Percentiles rank a stretch among this genome's conserved stretches.
These are phyloP conservation scores for Pseudohyphozyma bogoriensis DNA, from an alignment of 768 basidiomycete species.

Conservation along the genomic window DNA sequence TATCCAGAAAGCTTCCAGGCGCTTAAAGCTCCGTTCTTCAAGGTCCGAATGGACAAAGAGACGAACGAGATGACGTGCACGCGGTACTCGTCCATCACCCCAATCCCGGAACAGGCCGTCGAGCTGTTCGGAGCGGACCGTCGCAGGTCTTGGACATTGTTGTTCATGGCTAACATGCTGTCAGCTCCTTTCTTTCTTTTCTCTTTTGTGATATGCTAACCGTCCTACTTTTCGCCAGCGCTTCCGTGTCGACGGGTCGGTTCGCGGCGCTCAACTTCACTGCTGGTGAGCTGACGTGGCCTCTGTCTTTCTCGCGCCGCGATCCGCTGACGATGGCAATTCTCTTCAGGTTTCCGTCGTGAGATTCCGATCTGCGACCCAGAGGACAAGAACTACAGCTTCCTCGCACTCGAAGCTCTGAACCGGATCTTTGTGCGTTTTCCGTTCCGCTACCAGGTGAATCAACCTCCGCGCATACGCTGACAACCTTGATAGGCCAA, in stretches of 20 bases:
- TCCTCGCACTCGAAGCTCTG: slow-evolving; percentile 8
- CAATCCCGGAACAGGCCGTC: background rate
- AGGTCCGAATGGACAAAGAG: slow-evolving; percentile 9
- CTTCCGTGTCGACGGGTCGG: background rate
- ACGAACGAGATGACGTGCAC: slow-evolving; percentile 10
- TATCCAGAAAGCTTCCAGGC: background rate
- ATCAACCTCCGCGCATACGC: background rate
- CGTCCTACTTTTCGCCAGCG: too few species aligned
- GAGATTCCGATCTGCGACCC: background rate
- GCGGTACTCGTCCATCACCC: background rate
- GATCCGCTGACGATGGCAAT: background rate
- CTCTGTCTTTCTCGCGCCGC: background rate
- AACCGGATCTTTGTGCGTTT: slow-evolving; percentile 12
- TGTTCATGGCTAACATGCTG: slow-evolving; percentile 14
- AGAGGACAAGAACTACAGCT: background rate
- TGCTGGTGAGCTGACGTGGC: background rate
- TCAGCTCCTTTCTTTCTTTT: slow-evolving; percentile 5
- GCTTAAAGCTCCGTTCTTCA: slow-evolving; percentile 4
- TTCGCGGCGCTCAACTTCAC: background rate
- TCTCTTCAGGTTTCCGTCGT: background rate
- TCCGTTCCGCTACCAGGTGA: background rate
- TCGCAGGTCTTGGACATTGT: slow-evolving; percentile 13
- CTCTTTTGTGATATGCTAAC: too few species aligned
- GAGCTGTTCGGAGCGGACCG: slow-evolving; percentile 1
- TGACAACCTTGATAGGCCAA: background rate